Evolutionary conservation across 1,284 basidiomycete species (phyloP).

Genomic region (Cryptococcus sp.): DNA sequence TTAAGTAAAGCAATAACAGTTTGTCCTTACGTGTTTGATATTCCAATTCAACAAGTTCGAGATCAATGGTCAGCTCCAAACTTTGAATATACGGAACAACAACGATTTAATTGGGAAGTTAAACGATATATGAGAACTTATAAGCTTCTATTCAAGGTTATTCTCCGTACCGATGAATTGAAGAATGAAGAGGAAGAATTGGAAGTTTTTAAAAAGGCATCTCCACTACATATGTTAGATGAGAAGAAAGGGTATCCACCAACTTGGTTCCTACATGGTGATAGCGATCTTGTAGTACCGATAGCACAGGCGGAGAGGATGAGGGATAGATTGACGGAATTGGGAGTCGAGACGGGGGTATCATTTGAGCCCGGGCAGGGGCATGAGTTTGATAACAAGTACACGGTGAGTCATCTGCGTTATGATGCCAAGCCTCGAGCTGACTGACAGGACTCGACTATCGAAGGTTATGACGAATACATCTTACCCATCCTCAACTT

Average conservation of each 20-base stretch:
- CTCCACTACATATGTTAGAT: conserved; percentile 7
- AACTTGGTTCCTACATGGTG: conserved; percentile 16
- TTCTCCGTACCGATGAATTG: conserved; percentile 6
- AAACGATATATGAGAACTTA: conserved; percentile 14
- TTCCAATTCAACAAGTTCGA: conserved; percentile 7
- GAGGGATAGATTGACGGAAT: conserved; percentile 9
- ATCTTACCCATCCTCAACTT: neutral
- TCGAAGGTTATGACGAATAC: neutral
- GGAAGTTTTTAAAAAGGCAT: conserved; percentile 2
- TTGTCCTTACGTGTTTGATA: conserved; percentile 16
- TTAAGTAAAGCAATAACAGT: conserved; percentile 10
- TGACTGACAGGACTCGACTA: neutral
- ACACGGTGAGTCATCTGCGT: conserved; percentile 11
- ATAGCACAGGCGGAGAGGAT: conserved; percentile 6
- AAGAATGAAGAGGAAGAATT: conserved; percentile 6
- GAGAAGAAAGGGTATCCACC: conserved; percentile 12
- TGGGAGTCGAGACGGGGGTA: conserved; percentile 11
- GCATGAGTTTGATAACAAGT: conserved; percentile 21
- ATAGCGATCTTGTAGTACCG: conserved; percentile 11
- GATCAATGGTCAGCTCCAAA: conserved; percentile 9
- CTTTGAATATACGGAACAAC: conserved; percentile 9
- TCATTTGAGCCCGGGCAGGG: conserved; percentile 10
- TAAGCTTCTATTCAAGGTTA: conserved; percentile 4
- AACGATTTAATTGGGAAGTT: conserved; percentile 15
- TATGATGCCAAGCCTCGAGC: neutral